Percentiles rank a stretch among this genome's conserved stretches.
phyloP scores from a whole-genome alignment of 805 yeast genomes.

The Starmerella bombi region DNA sequence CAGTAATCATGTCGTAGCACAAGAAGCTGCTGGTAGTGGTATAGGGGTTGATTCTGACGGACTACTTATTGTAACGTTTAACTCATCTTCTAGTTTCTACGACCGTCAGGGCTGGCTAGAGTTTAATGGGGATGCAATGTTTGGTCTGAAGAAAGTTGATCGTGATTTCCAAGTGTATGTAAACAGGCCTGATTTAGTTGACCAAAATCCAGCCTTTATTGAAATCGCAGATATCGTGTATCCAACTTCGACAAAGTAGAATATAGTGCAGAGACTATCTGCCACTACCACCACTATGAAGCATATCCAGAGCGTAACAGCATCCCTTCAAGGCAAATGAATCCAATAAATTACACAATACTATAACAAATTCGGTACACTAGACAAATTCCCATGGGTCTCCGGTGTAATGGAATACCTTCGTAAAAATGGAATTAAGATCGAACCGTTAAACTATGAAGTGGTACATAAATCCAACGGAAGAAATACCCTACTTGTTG shows the following conservation, averaged over 20 bases:
- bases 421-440: too few species aligned
- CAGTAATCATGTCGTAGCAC: conserved; percentile 16
- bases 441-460: too few species aligned
- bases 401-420: too few species aligned
- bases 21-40: conserved; percentile 15
- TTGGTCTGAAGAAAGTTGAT: conserved; percentile 7
- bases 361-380: background rate
- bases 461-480: too few species aligned
- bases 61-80: conserved; percentile 10
- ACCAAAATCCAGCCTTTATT: conserved; percentile 11
- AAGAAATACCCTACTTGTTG: too few species aligned
- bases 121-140: conserved; percentile 8
- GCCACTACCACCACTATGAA: too few species aligned
- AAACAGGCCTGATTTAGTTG: conserved; percentile 8
- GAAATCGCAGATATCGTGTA: conserved; percentile 15
- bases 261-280: too few species aligned
- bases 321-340: too few species aligned
- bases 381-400: background rate
- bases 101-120: conserved; percentile 17
- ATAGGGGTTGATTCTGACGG: conserved; percentile 10
- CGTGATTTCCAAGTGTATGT: conserved; percentile 10
- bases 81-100: conserved; percentile 6
- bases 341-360: background rate
- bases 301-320: too few species aligned
- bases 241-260: too few species aligned